Base-by-base conservation (phyloP, 139 green algal genomes). In the Chlorella sp. region DNA sequence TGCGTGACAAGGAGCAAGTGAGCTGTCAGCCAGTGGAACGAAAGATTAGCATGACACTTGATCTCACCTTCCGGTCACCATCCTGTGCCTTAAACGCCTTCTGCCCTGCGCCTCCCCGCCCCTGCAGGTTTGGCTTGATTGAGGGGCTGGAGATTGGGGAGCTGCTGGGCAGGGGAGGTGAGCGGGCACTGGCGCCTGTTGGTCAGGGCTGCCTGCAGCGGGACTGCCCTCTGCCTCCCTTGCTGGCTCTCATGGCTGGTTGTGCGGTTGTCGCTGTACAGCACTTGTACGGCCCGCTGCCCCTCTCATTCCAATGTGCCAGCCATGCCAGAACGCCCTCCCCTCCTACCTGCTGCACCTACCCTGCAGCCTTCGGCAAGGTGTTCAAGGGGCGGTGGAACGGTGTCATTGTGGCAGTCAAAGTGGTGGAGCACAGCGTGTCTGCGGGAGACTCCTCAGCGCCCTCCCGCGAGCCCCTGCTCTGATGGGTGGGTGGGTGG, bases 381-480 rank as follows among this genome's bases (percentile, higher is more conserved):
- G 85, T 89, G 40, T 89, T 76, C 71, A 89, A 89, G 40, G 91
- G 91, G 36, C 66, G 84, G 11, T 93, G 91, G 91, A 88, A 92
- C 18, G 91, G 91, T 42, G 86, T 68, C 3, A 40, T 91, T 32
- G 89, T 93, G 83, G 91, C 91, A 28, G 75, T 93, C 32, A 93
- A 93, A 68, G 79, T 92, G 39, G 81, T 93, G 5, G 91, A 93
- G 80, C 90, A 93, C 78, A 61, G 87, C 26, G 64, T 66, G 81
- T 9, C 16, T 40, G 39, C 28, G 28, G 48, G 81, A 21, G 78
- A 40, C 32, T 42, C 48, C 14, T 88, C 60, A 40, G 36, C 88
- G 24, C 64, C 90, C 4, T 78, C 85, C 66, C 76, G 90, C 7
- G 90, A 93, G 69, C 68, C 87, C 12, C 79, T 91, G 26, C 57